A percentile compares a stretch with the other conserved stretches of the same genome.
Evolutionary conservation across 139 green algal genomes (phyloP).

Genomic region (Zygnema circumcarinatum): DNA sequence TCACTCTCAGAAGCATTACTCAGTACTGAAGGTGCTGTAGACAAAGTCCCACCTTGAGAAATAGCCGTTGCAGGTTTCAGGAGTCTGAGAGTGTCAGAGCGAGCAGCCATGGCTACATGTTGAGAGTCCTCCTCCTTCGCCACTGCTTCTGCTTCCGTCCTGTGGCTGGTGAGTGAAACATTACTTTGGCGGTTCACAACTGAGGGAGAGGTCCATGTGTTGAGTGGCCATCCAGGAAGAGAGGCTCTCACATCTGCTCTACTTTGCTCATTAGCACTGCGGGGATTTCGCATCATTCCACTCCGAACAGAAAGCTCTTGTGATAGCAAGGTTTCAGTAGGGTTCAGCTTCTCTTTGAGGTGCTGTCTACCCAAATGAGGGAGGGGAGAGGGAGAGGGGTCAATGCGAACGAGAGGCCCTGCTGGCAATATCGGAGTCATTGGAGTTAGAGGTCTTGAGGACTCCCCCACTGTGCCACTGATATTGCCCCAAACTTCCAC

Average conservation of each 20-base stretch:
- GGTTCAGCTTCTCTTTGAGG: neutral
- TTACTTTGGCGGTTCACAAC: neutral
- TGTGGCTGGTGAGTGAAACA: neutral
- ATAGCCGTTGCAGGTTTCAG: neutral
- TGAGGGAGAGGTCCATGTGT: neutral
- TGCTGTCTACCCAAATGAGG: neutral
- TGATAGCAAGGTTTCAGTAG: neutral
- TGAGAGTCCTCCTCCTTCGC: neutral
- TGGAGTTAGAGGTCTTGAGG: neutral
- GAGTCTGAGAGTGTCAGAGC: neutral
- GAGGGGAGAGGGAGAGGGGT: neutral
- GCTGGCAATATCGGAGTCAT: neutral
- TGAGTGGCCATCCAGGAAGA: neutral
- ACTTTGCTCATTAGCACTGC: neutral
- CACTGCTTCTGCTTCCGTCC: neutral
- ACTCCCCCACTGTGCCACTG: neutral
- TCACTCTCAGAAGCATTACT: neutral
- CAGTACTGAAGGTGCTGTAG: neutral
- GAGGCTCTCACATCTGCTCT: neutral
- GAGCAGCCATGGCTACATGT: neutral
- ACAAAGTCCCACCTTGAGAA: neutral
- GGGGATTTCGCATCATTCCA: neutral
- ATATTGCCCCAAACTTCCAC: neutral
- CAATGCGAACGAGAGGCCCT: neutral
- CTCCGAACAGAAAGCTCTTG: neutral